Evolutionary conservation across 805 yeast species (phyloP), one percentile per base, ranked within the genome.

Genomic region (Pichia membranifaciens): DNA sequence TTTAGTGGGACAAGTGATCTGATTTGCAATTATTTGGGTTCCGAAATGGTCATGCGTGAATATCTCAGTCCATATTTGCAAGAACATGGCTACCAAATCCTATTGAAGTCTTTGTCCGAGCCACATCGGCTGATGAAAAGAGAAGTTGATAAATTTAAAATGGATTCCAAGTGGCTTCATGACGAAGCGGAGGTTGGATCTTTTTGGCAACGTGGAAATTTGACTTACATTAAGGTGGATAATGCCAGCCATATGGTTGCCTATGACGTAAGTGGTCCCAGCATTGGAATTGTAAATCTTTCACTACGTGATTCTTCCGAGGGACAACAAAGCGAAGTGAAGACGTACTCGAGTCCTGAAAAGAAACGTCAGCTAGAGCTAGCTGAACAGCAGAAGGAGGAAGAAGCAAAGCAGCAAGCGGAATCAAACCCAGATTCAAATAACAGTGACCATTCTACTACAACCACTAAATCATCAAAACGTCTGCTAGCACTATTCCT

Each of bases 161-260:
- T 48, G 52, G 53, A 52, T 34, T 44, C 35, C 12, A 65, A 66
- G 47, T 79, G 84, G 84, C 52, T 60, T 17, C 74, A 74, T 58
- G 67, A 73, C 50, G 62, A 66, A 13, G 50, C 55, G 7, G 49
- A 49, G 9, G 74, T 68, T 9, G 75, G 79, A 51, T 56, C 63
- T 33, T 55, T 77, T 34, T 63, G 64, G 49, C 43, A 64, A 17
- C 90, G 81, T 41, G 73, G 87, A 52, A 87, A 87, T 58, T 69
- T 91, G 58, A 84, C 96, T 0, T 84, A 84, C 61, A 79, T 86
- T 29, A 78, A 79, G 48, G 78, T 91, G 2, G 77, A 67, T 61
- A 78, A 87, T 55, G 79, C 96, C 0, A 84, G 96, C 3, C 98
- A 93, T 61, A 91, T 93, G 98, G 93, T 89, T 22, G 96, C 98